Base-by-base conservation (phyloP, 2,329 filamentous ascomycete species). In the Colletotrichum endophyticum region DNA sequence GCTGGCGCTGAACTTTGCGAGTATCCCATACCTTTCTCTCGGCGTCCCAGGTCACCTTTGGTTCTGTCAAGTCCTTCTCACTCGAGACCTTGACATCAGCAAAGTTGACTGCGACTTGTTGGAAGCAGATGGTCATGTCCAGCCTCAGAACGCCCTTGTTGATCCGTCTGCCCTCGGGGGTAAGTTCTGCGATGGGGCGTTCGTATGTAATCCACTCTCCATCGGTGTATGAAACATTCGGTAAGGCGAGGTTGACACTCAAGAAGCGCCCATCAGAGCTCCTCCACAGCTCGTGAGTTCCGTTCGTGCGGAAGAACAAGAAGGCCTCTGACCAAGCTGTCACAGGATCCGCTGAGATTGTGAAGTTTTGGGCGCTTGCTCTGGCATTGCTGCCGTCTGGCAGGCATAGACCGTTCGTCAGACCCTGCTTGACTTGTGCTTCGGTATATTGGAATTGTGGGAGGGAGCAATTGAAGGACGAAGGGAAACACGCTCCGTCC, bases 41-140 rank as follows among this genome's bases (percentile, higher is more conserved):
- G 8, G 78, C 57, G 53, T 79, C 72, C 72, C 75, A 79, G 11
- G 62, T 32, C 8, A 78, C 67, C 3, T 57, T 44, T 6, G 80
- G 78, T 22, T 75, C 77, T 15, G 49, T 36, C 11, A 78, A 70
- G 59, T 81, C 79, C 16, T 69, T 70, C 1, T 78, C 64, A 19
- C 69, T 78, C 13, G 74, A 80, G 28, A 80, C 44, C 34, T 78
- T 56, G n/a, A 79, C 77, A 3, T 79, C 61, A 12, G 79, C 79
- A 9, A 73, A 64, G 63, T 79, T 78, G 44, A 78, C 56, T 0
- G 77, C 67, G 4, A 73, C 30, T 28, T 79, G 77, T 30, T 79
- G 77, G 66, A 79, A 78, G n/a, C 75, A 79, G 8, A 78, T 30
- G 8, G 77, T 77, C 53, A 74, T 70, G 63, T 77, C 76, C 9